Base-by-base conservation (phyloP, 768 basidiomycete genomes). In the Tephrocybe sp. region DNA sequence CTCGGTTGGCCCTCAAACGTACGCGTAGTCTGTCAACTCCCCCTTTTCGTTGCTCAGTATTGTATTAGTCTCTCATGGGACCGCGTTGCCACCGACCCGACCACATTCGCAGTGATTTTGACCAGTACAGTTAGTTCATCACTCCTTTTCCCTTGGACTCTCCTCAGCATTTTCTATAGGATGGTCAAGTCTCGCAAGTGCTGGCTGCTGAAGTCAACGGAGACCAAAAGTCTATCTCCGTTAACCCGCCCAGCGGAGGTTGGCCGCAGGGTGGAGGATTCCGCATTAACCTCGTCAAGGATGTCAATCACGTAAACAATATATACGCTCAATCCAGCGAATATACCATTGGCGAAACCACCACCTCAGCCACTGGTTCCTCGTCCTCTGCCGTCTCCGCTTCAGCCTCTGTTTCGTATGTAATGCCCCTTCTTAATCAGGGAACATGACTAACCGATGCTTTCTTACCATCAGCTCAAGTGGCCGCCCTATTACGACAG, bases 251-350 rank as follows among this genome's bases (percentile, higher is more conserved):
- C 3, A 79, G 75, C 45, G 75, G 73, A 25, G 86, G 86, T 14
- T 92, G 86, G 84, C 82, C 84, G 11, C 40, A 65, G n/a, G 86
- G 85, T 50, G 48, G 57, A 28, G 72, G 67, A 30, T 94, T 80
- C 79, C 85, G 80, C 50, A 76, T 95, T 68, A 90, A 93, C 72
- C 66, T 94, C 23, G 81, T 85, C 54, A 60, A 73, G 58, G 74
- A 79, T 57, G 55, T 73, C 3, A 49, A 76, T 17, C 45, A 81
- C 48, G 69, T 79, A 20, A 61, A 66, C 65, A 68, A 69, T 45
- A 83, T 93, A 57, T 76, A 82, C 47, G 89, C 90, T 33, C 90
- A 94, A 68, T 91, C 89, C 15, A 45, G 50, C 23, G 63, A 80
- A 49, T 94, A 93, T 68, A 68, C 59, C 39, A 76, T 80, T 47